These are phyloP conservation scores for Tympanopsis confertula DNA, from an alignment of 2,329 filamentous ascomycete species.

Conservation along the genomic window DNA sequence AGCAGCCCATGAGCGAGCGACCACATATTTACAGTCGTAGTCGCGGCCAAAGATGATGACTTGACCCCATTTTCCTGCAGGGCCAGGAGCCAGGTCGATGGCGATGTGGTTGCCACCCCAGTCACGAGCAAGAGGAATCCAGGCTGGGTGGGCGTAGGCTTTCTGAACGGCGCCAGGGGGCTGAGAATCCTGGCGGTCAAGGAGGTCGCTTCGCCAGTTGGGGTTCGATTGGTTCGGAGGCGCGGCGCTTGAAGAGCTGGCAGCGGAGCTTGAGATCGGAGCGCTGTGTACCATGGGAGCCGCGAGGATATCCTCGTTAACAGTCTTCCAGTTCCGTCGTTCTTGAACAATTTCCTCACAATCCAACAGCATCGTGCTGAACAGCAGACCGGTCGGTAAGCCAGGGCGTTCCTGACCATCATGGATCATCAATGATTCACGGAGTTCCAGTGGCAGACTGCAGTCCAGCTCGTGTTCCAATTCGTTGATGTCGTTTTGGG, in stretches of 20 bases:
- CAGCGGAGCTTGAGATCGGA: conserved; percentile 38
- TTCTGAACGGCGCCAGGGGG: conserved; percentile 80
- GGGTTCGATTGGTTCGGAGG: conserved; percentile 41
- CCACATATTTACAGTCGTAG: conserved; percentile 96
- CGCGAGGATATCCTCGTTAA: conserved; percentile 79
- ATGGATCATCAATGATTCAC: conserved; percentile 80
- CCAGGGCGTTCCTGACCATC: conserved; percentile 96
- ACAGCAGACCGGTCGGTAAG: conserved; percentile 80
- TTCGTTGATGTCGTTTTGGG: conserved; percentile 90
- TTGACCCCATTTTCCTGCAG: conserved; percentile 85
- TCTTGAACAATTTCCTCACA: conserved; percentile 97
- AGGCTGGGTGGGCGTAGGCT: conserved; percentile 82
- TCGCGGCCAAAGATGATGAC: conserved; percentile 93
- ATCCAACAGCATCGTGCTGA: conserved; percentile 88
- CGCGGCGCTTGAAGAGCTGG: conserved; percentile 59
- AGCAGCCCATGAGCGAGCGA: conserved; percentile 81
- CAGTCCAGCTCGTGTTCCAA: conserved; percentile 92
- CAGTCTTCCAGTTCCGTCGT: conserved; percentile 90
- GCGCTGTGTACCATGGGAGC: conserved; percentile 44
- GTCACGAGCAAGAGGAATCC: conserved; percentile 92
- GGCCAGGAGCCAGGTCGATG: conserved; percentile 82
- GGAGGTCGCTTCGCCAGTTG: conserved; percentile 75
- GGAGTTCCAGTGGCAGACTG: conserved; percentile 82
- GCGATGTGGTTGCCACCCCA: conserved; percentile 98
- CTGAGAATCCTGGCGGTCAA: conserved; percentile 75